Base-by-base conservation (phyloP, 352 stramenopile species). In the Globisporangium apiculatum region DNA sequence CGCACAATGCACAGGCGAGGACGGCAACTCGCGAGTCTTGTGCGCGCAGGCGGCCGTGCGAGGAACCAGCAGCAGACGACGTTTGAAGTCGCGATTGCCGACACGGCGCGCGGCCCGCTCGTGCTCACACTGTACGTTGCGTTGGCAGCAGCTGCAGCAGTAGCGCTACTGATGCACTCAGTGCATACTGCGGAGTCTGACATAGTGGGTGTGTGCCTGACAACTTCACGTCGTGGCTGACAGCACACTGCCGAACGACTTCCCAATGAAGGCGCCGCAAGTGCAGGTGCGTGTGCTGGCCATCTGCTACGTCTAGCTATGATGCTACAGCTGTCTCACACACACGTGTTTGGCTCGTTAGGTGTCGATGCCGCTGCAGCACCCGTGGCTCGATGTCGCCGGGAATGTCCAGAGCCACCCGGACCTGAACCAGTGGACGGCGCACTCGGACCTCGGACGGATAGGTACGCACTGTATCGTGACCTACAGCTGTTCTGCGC, bases 31-130 rank as follows among this genome's bases (percentile, higher is more conserved):
- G 78, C 84, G 57, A 94, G 84, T 57, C 75, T 94, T 48, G 84
- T 94, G 52, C 84, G 84, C 47, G 81, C 84, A 3, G 84, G 84
- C 45, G 82, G 76, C n/a, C 73, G 79, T 55, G 84, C 84, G 40
- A 91, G 87, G 69, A 91, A 94, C 68, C 81, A 89, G 55, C 75
- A 90, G 68, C 83, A 94, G 72, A 91, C 83, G 53, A 87, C 63
- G 54, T 94, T 94, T 55, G 84, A 94, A 52, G 81, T 91, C 50
- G 62, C 71, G 12, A 68, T 94, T 15, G 67, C 66, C 0, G 76
- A 92, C 45, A 90, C 83, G 12, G 38, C 74, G 42, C 72, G 78
- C 41, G 78, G 84, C 0, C 64, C 62, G 46, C 60, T 91, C 1
- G 36, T 57, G 11, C 52, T 91, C 57, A 57, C 73, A 17, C 47